A percentile compares a stretch with the other conserved stretches of the same genome.
Evolutionary conservation across 257 asterid species (phyloP).

Genomic region (Coffea canephora): DNA sequence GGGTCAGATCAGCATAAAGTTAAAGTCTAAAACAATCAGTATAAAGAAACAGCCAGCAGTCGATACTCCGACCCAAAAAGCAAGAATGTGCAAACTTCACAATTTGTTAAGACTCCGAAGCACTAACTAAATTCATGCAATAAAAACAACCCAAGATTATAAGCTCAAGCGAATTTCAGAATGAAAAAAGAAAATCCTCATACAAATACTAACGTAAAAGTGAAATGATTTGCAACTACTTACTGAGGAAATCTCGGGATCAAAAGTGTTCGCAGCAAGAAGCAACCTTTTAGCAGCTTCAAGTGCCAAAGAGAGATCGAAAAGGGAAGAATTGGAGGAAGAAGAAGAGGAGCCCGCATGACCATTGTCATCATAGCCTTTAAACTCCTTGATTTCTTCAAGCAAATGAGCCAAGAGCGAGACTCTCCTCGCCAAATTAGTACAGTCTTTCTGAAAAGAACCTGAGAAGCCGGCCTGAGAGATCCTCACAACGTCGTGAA

Average conservation of each 20-base stretch:
- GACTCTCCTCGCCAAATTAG: conserved; percentile 72
- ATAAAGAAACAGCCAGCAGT: not conserved
- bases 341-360: conserved; percentile 38
- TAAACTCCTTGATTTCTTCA: conserved; percentile 75
- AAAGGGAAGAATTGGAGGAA: conserved; percentile 36
- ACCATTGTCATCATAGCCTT: conserved; percentile 12
- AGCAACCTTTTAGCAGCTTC: conserved; percentile 38
- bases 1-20: not conserved
- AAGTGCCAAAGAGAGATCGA: conserved; percentile 54
- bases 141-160: not conserved
- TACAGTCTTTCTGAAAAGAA: conserved; percentile 75
- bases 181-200: not conserved
- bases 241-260: conserved; percentile 30
- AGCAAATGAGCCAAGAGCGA: conserved; percentile 74
- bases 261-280: conserved; percentile 34
- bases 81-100: not conserved
- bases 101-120: not conserved
- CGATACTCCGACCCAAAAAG: not conserved
- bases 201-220: not conserved
- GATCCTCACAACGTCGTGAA: conserved; percentile 63
- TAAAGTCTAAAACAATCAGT: not conserved
- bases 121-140: not conserved
- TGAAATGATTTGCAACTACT: conserved; percentile 8
- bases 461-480: conserved; percentile 71
- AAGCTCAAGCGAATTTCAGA: not conserved